A percentile compares a stretch with the other conserved stretches of the same genome.
Evolutionary conservation across 2,329 filamentous ascomycete species (phyloP).

Genomic region (Paecilomyces variotii): DNA sequence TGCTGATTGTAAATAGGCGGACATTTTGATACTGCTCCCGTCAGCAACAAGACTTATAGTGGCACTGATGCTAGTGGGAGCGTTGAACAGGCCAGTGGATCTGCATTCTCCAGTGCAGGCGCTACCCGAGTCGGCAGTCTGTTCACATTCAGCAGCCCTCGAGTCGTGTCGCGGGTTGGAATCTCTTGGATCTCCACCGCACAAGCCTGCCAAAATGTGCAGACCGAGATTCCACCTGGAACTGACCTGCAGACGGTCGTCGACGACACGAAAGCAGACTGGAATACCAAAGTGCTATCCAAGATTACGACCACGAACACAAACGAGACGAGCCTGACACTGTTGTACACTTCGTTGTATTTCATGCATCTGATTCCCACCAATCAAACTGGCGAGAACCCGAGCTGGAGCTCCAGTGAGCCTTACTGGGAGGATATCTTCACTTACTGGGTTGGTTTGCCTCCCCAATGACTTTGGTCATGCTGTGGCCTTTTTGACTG

Average conservation of each 20-base stretch:
- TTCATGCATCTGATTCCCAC: slow-evolving; percentile 63
- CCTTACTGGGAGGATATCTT: slow-evolving; percentile 67
- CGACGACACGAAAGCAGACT: slow-evolving; percentile 42
- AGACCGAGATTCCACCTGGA: slow-evolving; percentile 47
- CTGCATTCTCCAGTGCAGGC: slow-evolving; percentile 35
- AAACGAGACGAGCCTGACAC: slow-evolving; percentile 47
- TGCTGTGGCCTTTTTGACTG: slow-evolving; percentile 15
- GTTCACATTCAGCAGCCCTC: slow-evolving; percentile 44
- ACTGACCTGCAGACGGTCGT: slow-evolving; percentile 40
- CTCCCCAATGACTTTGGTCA: neutral
- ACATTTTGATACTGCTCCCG: slow-evolving; percentile 42
- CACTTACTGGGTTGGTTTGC: slow-evolving; percentile 50
- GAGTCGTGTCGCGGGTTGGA: slow-evolving; percentile 53
- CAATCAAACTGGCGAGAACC: slow-evolving; percentile 65
- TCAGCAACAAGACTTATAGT: slow-evolving; percentile 20
- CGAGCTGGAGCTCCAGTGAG: slow-evolving; percentile 54
- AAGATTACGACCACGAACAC: slow-evolving; percentile 56
- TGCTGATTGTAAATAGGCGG: slow-evolving; percentile 46
- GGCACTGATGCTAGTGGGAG: slow-evolving; percentile 20
- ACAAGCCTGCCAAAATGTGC: slow-evolving; percentile 53
- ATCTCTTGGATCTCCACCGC: slow-evolving; percentile 59
- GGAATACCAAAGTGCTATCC: slow-evolving; percentile 55
- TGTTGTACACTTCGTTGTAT: slow-evolving; percentile 62
- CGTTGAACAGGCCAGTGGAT: slow-evolving; percentile 17
- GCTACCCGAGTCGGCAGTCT: slow-evolving; percentile 36